Conservation (phyloP, 2,329 filamentous ascomycete genomes). For the Periconia macrospinosa region DNA sequence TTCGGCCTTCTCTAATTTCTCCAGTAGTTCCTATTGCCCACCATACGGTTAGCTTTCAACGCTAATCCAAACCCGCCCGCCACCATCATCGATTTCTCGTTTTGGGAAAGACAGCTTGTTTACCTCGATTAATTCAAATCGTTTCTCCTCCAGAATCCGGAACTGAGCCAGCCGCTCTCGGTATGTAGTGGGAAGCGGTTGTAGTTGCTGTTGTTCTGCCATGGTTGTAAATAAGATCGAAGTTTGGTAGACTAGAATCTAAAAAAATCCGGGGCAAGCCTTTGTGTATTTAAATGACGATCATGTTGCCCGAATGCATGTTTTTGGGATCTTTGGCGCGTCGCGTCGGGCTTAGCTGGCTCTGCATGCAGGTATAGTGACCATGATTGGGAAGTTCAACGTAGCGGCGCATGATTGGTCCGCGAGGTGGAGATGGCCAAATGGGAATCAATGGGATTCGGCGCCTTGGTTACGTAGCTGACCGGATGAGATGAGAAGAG, state of each 20-base stretch:
- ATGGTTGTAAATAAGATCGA: slow-evolving; percentile 14
- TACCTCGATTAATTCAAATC: slow-evolving; percentile 39
- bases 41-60: neutral
- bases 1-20: slow-evolving; percentile 42
- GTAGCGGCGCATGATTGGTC: slow-evolving; percentile 40
- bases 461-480: slow-evolving; percentile 22
- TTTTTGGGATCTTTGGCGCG: slow-evolving; percentile 25
- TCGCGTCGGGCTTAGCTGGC: slow-evolving; percentile 27
- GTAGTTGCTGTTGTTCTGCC: slow-evolving; percentile 18
- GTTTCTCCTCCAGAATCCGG: slow-evolving; percentile 40
- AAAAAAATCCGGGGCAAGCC: slow-evolving; percentile 24
- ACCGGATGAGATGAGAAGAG: slow-evolving; percentile 25
- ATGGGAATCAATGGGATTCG: slow-evolving; percentile 33
- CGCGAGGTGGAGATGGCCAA: slow-evolving; percentile 22
- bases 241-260: neutral
- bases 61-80: neutral
- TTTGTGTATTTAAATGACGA: slow-evolving; percentile 27
- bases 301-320: slow-evolving; percentile 12
- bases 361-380: slow-evolving; percentile 37
- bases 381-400: slow-evolving; percentile 35
- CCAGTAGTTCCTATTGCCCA: slow-evolving; percentile 35
- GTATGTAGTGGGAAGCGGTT: slow-evolving; percentile 25
- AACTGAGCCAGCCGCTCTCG: slow-evolving; percentile 41
- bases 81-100: neutral
- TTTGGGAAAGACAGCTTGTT: neutral